These are phyloP conservation scores for Epichloe glyceriae DNA, from an alignment of 2,329 filamentous ascomycete genomes.

Conservation along the genomic window DNA sequence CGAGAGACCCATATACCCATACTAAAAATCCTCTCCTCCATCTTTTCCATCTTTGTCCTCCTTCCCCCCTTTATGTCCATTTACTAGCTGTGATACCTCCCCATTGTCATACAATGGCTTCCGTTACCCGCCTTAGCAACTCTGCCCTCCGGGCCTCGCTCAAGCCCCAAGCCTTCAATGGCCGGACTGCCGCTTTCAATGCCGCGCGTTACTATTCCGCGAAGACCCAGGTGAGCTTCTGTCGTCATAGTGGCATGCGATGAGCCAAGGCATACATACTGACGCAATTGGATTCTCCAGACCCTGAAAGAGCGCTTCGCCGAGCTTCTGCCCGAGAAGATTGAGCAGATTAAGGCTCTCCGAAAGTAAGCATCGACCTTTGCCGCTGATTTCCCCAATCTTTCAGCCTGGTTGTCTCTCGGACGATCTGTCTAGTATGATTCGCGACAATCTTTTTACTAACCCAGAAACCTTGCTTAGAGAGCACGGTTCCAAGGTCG, in stretches of 20 bases:
- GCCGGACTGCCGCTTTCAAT: conserved; percentile 63
- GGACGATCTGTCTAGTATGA: neutral
- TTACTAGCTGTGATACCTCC: conserved; percentile 4
- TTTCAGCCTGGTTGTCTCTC: neutral
- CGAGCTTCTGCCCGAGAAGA: conserved; percentile 86
- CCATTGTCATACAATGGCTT: conserved; percentile 52
- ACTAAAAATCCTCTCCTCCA: conserved; percentile 17
- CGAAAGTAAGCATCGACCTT: conserved; percentile 56
- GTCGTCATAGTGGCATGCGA: neutral
- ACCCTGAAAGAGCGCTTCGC: conserved; percentile 97
- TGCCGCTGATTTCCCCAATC: neutral
- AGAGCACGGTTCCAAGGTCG: conserved; percentile 87
- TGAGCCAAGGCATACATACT: neutral
- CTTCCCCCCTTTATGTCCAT: conserved; percentile 7
- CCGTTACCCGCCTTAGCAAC: conserved; percentile 68
- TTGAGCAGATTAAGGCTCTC: conserved; percentile 98
- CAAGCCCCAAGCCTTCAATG: conserved; percentile 52
- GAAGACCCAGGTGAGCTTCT: conserved; percentile 63
- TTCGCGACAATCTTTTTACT: conserved; percentile 13
- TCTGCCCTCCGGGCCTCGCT: conserved; percentile 70
- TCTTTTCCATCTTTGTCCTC: conserved; percentile 19
- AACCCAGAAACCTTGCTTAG: conserved; percentile 30
- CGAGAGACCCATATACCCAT: conserved; percentile 11
- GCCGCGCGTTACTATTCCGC: conserved; percentile 83
- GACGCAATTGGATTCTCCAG: conserved; percentile 31